A percentile compares a stretch with the other conserved stretches of the same genome.
Evolutionary conservation across 306 rosid genomes (phyloP).

Genomic region (Fragaria nilgerrensis): DNA sequence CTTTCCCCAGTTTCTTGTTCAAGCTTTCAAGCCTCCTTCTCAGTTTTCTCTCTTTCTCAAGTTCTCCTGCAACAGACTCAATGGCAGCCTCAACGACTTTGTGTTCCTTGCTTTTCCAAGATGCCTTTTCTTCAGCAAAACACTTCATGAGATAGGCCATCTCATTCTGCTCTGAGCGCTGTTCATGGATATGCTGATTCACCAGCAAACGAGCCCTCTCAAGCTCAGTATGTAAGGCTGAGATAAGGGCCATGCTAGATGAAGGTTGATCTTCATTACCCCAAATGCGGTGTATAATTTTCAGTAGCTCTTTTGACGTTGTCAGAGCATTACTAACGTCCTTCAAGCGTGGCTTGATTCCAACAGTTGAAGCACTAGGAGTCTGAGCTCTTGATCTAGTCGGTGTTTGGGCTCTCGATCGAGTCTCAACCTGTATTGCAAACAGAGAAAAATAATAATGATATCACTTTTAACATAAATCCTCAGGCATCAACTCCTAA

Average conservation of each 20-base stretch:
- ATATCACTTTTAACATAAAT: neutral
- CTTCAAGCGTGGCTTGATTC: conserved; percentile 68
- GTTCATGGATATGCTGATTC: conserved; percentile 91
- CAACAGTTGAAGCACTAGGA: conserved; percentile 54
- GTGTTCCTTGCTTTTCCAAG: conserved; percentile 85
- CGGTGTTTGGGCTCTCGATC: conserved; percentile 77
- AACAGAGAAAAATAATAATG: neutral
- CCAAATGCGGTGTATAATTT: conserved; percentile 89
- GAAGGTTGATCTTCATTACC: conserved; percentile 89
- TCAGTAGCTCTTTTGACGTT: conserved; percentile 89
- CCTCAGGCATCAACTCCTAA: neutral
- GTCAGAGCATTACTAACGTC: conserved; percentile 87
- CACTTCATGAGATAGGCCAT: conserved; percentile 80
- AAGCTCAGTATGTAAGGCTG: conserved; percentile 89
- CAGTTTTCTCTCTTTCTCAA: conserved; percentile 81
- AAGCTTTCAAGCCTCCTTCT: conserved; percentile 85
- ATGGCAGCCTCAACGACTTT: conserved; percentile 93
- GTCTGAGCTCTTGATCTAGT: conserved; percentile 77
- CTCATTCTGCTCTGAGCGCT: conserved; percentile 74
- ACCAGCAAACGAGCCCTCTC: conserved; percentile 92
- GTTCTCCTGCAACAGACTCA: conserved; percentile 88
- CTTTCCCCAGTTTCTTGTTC: conserved; percentile 94
- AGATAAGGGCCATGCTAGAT: conserved; percentile 82
- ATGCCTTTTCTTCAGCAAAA: conserved; percentile 90
- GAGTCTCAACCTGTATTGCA: conserved; percentile 67